Base-by-base conservation (phyloP, 495 filamentous ascomycete genomes). In the Penicillium subrubescens region DNA sequence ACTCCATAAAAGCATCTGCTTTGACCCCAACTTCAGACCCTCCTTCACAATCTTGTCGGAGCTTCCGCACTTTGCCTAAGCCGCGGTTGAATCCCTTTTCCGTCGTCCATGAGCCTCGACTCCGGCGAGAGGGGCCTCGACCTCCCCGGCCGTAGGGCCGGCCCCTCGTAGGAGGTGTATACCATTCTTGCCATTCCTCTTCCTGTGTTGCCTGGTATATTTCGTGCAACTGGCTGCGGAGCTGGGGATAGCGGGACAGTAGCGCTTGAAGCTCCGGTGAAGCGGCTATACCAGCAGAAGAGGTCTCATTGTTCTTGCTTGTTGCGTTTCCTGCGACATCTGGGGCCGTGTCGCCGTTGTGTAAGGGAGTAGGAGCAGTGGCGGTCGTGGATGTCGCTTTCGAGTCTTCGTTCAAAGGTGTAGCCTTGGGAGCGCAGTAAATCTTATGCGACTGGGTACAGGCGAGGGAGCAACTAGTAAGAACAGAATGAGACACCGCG, bases 391-490 rank as follows among this genome's bases (percentile, higher is more conserved):
- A 67, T 23, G 73, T 33, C 11, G 67, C 57, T 43, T 68, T 81
- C 34, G 76, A 67, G 66, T 85, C 70, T 51, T 71, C 58, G 55
- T 66, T 71, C 50, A 71, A 48, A 27, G 68, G 66, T 15, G 53
- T 64, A 52, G 69, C 63, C 64, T 79, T 79, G 17, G 79, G 77
- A 25, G 79, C 73, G 63, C 80, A 82, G 60, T 80, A 81, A 44
- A 81, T 80, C 68, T 82, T 89, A 77, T 93, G 90, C 31, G 81
- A 74, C 65, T 84, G 86, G 60, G 84, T 89, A 74, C 90, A 93
- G 27, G 82, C 76, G 51, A 91, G 80, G 1, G 89, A 92, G 68
- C 90, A 93, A 69, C 90, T 93, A 51, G 4, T 12, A 12, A 11
- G 2, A 56, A 8, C 21, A 29, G 7, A 4, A 19, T 35, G n/a